Conservation (phyloP, 108 stramenopile genomes). For the Halocafeteria seosinensis region DNA sequence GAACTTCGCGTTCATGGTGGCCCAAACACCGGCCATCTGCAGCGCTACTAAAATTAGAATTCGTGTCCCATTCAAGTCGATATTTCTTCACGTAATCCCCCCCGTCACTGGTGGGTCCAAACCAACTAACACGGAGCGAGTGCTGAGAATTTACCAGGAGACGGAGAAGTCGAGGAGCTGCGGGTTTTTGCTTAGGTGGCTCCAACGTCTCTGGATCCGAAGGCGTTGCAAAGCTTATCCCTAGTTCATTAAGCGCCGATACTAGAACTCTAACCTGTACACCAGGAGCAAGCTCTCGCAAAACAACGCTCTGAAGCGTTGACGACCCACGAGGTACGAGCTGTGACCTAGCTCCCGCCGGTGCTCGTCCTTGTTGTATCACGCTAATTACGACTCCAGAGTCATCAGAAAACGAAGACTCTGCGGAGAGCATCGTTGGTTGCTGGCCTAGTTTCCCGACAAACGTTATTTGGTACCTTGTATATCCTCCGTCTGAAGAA, state of each 20-base stretch:
- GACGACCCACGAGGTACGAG: no score
- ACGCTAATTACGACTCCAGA: no score
- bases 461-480: no score
- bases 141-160: background rate
- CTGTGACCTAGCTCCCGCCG: no score
- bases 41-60: background rate
- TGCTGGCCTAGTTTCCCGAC: no score
- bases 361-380: no score
- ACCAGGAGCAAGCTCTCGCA: no score
- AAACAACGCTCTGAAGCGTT: no score
- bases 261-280: no score
- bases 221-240: background rate
- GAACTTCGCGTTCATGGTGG: constrained; percentile 3
- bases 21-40: background rate
- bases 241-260: background rate
- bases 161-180: background rate
- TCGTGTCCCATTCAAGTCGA: constrained; percentile 49
- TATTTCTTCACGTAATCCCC: constrained; percentile 40
- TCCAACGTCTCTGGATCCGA: background rate
- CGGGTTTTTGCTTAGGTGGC: background rate
- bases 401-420: no score
- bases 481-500: no score
- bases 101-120: constrained; percentile 15
- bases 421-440: no score
- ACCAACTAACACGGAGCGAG: background rate